Evolutionary conservation across 257 asterid genomes (phyloP).

Genomic region (Prunella vulgaris): DNA sequence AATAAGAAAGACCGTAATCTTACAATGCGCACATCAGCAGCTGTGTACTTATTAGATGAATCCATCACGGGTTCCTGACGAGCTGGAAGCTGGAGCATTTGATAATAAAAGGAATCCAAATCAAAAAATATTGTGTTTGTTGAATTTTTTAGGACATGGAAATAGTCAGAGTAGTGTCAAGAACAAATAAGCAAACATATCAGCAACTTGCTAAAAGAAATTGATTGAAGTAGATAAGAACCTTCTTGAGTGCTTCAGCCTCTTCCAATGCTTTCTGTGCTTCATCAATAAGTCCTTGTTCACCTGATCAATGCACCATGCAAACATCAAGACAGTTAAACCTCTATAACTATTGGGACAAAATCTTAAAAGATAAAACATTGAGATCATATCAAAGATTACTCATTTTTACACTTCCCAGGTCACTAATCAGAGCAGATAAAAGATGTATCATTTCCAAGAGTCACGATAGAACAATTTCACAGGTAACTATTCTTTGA

Average conservation of each 20-base stretch:
- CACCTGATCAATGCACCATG: slow-evolving; percentile 46
- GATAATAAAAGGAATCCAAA: neutral
- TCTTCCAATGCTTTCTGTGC: slow-evolving; percentile 87
- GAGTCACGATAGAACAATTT: neutral
- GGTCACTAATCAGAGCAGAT: neutral
- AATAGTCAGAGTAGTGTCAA: neutral
- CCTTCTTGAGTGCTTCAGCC: slow-evolving; percentile 93
- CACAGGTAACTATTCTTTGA: slow-evolving; percentile 8
- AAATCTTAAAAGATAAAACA: neutral
- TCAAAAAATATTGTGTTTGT: neutral
- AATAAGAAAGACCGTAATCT: slow-evolving; percentile 29
- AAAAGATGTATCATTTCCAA: neutral
- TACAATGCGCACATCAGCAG: slow-evolving; percentile 89
- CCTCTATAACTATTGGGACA: neutral
- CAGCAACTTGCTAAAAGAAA: slow-evolving; percentile 17
- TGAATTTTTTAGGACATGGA: neutral
- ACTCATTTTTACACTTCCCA: neutral
- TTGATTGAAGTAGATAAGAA: slow-evolving; percentile 19
- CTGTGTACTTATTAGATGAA: slow-evolving; percentile 70
- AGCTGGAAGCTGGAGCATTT: slow-evolving; percentile 54
- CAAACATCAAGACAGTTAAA: neutral
- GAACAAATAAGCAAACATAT: neutral
- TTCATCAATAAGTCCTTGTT: slow-evolving; percentile 85
- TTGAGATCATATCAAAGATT: neutral
- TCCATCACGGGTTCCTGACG: slow-evolving; percentile 63